Evolutionary conservation across 1,284 basidiomycete species (phyloP).

Genomic region (Ganoderma meredithae): DNA sequence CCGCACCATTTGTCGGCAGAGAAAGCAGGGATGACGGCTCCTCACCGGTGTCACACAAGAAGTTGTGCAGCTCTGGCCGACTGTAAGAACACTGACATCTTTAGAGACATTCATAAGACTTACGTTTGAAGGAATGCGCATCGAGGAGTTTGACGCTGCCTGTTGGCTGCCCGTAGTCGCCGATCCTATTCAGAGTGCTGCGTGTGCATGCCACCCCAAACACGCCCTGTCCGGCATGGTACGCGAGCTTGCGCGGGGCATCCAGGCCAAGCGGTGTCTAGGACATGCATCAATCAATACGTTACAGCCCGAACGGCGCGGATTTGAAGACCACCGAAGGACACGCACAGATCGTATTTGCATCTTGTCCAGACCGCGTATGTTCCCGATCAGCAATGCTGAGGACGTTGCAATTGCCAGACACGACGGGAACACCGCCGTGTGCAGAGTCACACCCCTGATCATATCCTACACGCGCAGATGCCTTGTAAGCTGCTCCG

Average conservation of each 20-base stretch:
- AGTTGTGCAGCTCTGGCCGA: slow-evolving; percentile 59
- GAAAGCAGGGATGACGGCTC: slow-evolving; percentile 64
- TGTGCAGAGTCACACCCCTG: slow-evolving; percentile 61
- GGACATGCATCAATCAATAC: background rate
- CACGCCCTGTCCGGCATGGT: slow-evolving; percentile 58
- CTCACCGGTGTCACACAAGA: slow-evolving; percentile 61
- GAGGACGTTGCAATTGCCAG: slow-evolving; percentile 65
- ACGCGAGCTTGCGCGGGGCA: slow-evolving; percentile 69
- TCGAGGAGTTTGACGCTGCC: slow-evolving; percentile 76
- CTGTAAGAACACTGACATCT: slow-evolving; percentile 11
- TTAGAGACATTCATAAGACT: slow-evolving; percentile 37
- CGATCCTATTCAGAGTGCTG: slow-evolving; percentile 60
- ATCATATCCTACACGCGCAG: slow-evolving; percentile 60
- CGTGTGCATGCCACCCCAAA: slow-evolving; percentile 72
- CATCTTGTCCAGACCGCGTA: slow-evolving; percentile 80
- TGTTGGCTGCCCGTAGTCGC: slow-evolving; percentile 54
- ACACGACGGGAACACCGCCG: slow-evolving; percentile 55
- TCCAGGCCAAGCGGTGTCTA: slow-evolving; percentile 75
- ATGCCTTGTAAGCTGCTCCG: background rate
- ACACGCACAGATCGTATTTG: slow-evolving; percentile 79
- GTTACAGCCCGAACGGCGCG: background rate
- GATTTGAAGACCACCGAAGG: background rate
- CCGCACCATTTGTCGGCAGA: slow-evolving; percentile 43
- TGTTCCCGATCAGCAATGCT: slow-evolving; percentile 67
- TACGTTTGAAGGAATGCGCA: slow-evolving; percentile 70